Percentiles rank a stretch among this genome's conserved stretches.
phyloP scores from a whole-genome alignment of 306 rosid genomes.

The Cajanus cajan region DNA sequence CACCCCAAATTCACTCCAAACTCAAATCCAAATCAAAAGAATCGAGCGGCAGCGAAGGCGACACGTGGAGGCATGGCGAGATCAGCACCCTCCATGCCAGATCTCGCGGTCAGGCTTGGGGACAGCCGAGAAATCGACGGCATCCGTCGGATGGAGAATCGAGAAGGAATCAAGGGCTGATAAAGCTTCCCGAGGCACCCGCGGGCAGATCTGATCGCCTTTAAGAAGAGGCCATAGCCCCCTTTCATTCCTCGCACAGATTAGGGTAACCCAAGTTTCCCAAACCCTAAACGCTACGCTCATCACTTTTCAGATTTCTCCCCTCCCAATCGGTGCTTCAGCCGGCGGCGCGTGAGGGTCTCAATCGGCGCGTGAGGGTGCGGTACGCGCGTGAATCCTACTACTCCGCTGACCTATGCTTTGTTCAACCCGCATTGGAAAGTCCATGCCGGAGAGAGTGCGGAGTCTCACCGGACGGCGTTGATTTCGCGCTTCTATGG shows the following conservation, averaged over 20 bases:
- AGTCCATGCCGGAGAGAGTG: conserved; percentile 45
- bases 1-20: conserved; percentile 48
- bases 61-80: conserved; percentile 30
- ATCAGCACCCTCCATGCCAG: conserved; percentile 60
- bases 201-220: conserved; percentile 91
- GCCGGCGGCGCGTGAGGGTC: background rate
- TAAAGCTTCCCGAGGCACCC: conserved; percentile 35
- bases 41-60: fast-evolving
- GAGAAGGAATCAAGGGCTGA: conserved; percentile 9
- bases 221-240: conserved; percentile 66
- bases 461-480: conserved; percentile 34
- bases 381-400: conserved; percentile 34
- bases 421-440: conserved; percentile 41
- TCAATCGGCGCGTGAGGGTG: conserved; percentile 38
- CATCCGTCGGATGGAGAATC: conserved; percentile 32
- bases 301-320: background rate
- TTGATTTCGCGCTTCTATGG: conserved; percentile 49
- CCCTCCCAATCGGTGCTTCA: background rate
- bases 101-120: conserved; percentile 41
- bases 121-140: conserved; percentile 17
- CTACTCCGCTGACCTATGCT: conserved; percentile 29
- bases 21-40: conserved; percentile 43
- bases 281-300: conserved; percentile 46
- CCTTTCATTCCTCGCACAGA: conserved; percentile 60
- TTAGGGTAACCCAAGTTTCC: conserved; percentile 52